A percentile compares a stretch with the other conserved stretches of the same genome.
phyloP scores from a whole-genome alignment of 257 asterid species.

The Solanum etuberosum region DNA sequence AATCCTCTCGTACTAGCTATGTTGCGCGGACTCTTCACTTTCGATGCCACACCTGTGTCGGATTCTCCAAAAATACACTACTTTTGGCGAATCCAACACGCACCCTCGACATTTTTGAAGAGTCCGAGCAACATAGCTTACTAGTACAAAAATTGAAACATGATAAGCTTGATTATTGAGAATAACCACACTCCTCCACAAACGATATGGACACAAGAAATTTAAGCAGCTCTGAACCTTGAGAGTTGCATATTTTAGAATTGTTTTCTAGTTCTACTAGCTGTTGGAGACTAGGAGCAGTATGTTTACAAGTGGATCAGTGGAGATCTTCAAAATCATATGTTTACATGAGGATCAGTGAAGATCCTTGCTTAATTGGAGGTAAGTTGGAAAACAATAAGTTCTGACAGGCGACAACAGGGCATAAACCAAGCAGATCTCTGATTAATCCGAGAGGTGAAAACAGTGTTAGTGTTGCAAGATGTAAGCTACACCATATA shows the following conservation, averaged over 20 bases:
- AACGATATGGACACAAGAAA: background rate
- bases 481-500: background rate
- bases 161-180: background rate
- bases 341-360: background rate
- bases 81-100: too few relatives aligned
- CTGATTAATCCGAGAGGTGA: background rate
- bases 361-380: background rate
- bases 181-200: background rate
- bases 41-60: background rate
- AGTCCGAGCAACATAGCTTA: too few relatives aligned
- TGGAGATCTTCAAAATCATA: background rate
- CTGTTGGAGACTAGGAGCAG: background rate
- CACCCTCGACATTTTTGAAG: too few relatives aligned
- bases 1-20: background rate
- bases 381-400: background rate
- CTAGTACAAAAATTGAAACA: background rate
- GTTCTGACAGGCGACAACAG: background rate
- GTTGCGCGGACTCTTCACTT: background rate
- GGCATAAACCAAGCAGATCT: background rate
- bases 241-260: background rate
- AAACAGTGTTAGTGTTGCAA: background rate
- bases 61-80: background rate
- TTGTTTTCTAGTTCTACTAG: background rate
- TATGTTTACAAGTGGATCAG: too few relatives aligned
- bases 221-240: background rate